Base-by-base conservation (phyloP, 1,284 basidiomycete genomes). In the Rhodofomes roseus region DNA sequence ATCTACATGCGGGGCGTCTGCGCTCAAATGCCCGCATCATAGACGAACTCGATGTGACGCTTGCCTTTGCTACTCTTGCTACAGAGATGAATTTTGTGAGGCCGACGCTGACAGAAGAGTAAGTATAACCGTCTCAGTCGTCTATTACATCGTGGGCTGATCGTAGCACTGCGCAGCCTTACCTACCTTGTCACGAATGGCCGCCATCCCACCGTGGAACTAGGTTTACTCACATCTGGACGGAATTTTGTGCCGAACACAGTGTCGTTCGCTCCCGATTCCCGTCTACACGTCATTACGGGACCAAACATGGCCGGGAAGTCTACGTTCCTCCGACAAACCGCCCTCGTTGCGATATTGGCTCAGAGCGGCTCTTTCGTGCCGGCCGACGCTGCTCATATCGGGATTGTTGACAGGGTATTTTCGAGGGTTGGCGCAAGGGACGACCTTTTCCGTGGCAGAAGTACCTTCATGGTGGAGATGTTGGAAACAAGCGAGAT, bases 271-370 rank as follows among this genome's bases (percentile, higher is more conserved):
- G 75, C 78, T 2, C 76, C 83, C 0, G 68, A 75, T 6, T 84
- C 86, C 11, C 85, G 84, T 25, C 69, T 98, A 4, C 89, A 87
- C 60, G 71, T 97, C 54, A 90, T 98, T 65, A 98, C 96, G 1
- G 96, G 96, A 0, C 96, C 96, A 0, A 98, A 98, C 70, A 98
- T 98, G 94, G 93, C 93, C 44, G 85, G 93, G 54, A 98, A 99
- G 74, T 96, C 93, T 1, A 98, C 96, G 0, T 82, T 93, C 34
- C 81, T 99, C 20, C 90, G 96, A 16, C 96, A 98, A 71, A 92
- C 87, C 0, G 97, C 96, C 4, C 79, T 99, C 27, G 90, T 98
- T 55, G 80, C 90, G 8, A 91, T 99, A 60, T 81, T 99, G 1
- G 96, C 96, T 0, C 96, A 99, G 73, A 85, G 86, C 6, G 96